phyloP scores from a whole-genome alignment of 129 eudicot genomes.

The Artemisia argyi region DNA sequence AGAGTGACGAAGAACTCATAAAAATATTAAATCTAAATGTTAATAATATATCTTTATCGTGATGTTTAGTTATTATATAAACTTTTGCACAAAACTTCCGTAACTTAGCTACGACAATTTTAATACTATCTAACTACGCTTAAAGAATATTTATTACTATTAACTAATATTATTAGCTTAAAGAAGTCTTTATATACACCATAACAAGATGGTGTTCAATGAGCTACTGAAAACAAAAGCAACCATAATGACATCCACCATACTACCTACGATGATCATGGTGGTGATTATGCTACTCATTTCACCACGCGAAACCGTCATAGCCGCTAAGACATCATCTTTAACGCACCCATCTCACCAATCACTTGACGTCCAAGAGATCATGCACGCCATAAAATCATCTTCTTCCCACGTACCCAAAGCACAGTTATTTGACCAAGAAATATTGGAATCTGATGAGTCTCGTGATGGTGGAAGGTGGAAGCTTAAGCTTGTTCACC shows the following conservation, averaged over 20 bases:
- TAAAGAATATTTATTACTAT: neutral
- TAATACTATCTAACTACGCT: too few relatives aligned
- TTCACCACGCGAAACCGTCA: slow-evolving; percentile 34
- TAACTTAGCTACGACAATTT: too few relatives aligned
- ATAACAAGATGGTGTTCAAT: neutral
- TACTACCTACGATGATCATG: slow-evolving; percentile 20
- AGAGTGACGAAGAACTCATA: too few relatives aligned
- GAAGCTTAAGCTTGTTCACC: slow-evolving; percentile 67
- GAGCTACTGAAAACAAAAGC: slow-evolving; percentile 9
- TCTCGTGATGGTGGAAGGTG: slow-evolving; percentile 12
- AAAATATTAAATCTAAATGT: too few relatives aligned
- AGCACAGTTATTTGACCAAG: slow-evolving; percentile 30
- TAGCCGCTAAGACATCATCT: slow-evolving; percentile 32
- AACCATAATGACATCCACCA: slow-evolving; percentile 19
- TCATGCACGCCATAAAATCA: slow-evolving; percentile 34
- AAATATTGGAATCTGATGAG: slow-evolving; percentile 13
- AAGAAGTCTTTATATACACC: slow-evolving; percentile 31
- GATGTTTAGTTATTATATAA: too few relatives aligned
- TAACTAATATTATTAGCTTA: neutral
- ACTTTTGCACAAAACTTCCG: too few relatives aligned
- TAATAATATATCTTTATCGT: too few relatives aligned
- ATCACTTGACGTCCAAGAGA: slow-evolving; percentile 47
- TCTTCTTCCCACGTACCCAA: slow-evolving; percentile 24
- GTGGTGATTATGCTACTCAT: slow-evolving; percentile 10
- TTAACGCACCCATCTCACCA: slow-evolving; percentile 51